Base-by-base conservation (phyloP, 495 filamentous ascomycete genomes). In the Aspergillus coremiiformis region DNA sequence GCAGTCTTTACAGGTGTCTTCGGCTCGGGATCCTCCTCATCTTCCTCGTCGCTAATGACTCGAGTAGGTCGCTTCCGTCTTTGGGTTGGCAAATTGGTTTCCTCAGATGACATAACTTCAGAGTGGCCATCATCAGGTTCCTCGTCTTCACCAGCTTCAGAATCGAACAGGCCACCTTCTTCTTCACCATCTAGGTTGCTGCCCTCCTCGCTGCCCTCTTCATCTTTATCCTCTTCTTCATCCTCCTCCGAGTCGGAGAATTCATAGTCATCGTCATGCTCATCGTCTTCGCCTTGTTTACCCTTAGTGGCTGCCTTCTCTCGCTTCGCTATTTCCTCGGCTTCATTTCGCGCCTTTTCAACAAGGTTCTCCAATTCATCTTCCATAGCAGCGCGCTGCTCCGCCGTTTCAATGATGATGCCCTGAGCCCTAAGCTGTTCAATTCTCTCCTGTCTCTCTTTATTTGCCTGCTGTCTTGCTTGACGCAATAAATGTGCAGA, bases 291-390 rank as follows among this genome's bases (percentile, higher is more conserved):
- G 8, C 84, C 84, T 22, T 83, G 77, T 44, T 85, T 82, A 47
- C 82, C 78, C 68, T 82, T 90, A 0, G 82, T 81, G 22, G 76
- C 81, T 26, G 78, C 84, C 51, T 82, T 80, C 64, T 98, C 93
- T 43, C 79, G 68, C 60, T 84, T 80, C 60, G 84, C 84, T 45
- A 99, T 85, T 43, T 84, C 83, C 43, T 89, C 80, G 12, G 82
- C 90, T 62, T 96, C 88, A 54, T 79, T 74, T 35, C 91, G 77
- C 19, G 91, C 93, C 56, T 84, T 89, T 23, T 91, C 85, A 27
- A 98, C 75, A 32, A 96, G 75, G 56, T 96, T 83, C 54, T 97
- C 94, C 19, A 96, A 79, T 52, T 90, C 81, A 22, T 84, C 82
- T 62, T 84, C 81, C 63, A 92, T 85, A 11, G 82, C 81, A 55